Evolutionary conservation across 768 basidiomycete genomes (phyloP).

Genomic region (Suillus fuscotomentosus): DNA sequence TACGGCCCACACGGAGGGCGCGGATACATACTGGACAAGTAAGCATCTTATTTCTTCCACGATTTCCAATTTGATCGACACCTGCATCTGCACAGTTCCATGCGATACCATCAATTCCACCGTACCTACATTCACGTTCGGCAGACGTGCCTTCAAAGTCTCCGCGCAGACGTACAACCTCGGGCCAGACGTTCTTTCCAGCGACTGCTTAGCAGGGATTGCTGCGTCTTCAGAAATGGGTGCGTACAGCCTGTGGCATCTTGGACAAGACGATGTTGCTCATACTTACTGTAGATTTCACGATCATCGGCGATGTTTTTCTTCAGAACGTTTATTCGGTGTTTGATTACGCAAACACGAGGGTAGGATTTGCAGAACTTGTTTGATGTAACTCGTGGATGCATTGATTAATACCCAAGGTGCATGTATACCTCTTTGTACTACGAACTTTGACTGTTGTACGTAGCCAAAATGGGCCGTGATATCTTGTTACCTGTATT

Average conservation of each 20-base stretch:
- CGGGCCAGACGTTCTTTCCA: conserved; percentile 25
- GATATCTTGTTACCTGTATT: not conserved
- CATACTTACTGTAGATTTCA: conserved; percentile 10
- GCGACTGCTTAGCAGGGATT: conserved; percentile 33
- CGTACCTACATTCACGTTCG: conserved; percentile 32
- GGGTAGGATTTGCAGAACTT: conserved; percentile 38
- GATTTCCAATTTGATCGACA: not conserved
- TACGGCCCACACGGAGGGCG: conserved; percentile 9
- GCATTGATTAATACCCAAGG: not conserved
- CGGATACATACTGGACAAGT: conserved; percentile 31
- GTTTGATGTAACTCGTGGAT: not conserved
- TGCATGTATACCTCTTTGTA: not conserved
- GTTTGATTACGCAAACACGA: conserved; percentile 26
- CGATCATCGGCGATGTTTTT: conserved; percentile 29
- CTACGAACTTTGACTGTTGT: not conserved
- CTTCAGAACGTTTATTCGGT: conserved; percentile 22
- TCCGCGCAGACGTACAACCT: conserved; percentile 35
- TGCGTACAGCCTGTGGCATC: conserved; percentile 3
- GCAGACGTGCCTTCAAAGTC: conserved; percentile 32
- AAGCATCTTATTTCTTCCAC: not conserved
- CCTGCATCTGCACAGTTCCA: conserved; percentile 13
- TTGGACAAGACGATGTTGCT: not conserved
- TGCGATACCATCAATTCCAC: conserved; percentile 16
- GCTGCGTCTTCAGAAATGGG: conserved; percentile 9
- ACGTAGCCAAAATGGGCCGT: not conserved